Percentiles rank a stretch among this genome's conserved stretches.
Evolutionary conservation across 176 grass and related monocot genomes (phyloP).

Genomic region (Avena atlantica): DNA sequence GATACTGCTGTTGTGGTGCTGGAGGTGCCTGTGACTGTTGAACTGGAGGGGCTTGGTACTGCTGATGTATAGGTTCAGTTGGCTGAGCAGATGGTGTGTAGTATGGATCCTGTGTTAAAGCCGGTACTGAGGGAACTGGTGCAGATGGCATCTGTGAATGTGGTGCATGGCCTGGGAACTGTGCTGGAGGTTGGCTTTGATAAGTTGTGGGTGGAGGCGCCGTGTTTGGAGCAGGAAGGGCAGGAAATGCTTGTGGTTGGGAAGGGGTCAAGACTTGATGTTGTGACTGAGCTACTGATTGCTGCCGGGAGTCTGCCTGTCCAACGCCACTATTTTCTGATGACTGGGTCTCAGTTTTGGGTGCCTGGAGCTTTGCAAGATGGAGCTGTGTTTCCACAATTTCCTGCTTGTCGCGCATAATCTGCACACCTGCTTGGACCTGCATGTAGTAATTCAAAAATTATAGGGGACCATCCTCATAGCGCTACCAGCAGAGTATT

Average conservation of each 20-base stretch:
- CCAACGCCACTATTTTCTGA: constrained; percentile 42
- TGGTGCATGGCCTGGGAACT: constrained; percentile 37
- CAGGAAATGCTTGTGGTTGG: constrained; percentile 53
- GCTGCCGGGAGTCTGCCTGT: constrained; percentile 41
- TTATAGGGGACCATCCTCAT: not conserved
- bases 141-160: constrained; percentile 54
- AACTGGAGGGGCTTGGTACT: constrained; percentile 58
- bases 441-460: constrained; percentile 31
- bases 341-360: constrained; percentile 38
- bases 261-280: constrained; percentile 50
- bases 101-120: constrained; percentile 54
- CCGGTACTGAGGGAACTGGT: constrained; percentile 39
- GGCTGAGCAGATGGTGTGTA: constrained; percentile 51
- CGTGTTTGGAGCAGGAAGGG: constrained; percentile 71
- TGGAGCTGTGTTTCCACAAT: constrained; percentile 83
- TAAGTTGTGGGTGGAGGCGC: constrained; percentile 56
- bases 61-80: constrained; percentile 64
- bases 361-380: constrained; percentile 68
- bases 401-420: constrained; percentile 86
- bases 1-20: constrained; percentile 59
- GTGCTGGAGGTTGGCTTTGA: constrained; percentile 56
- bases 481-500: not conserved
- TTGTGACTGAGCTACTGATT: constrained; percentile 37
- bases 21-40: constrained; percentile 51
- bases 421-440: constrained; percentile 82